These are phyloP conservation scores for Brasenia schreberi DNA, from an alignment of 164 flowering plant genomes.

Conservation along the genomic window DNA sequence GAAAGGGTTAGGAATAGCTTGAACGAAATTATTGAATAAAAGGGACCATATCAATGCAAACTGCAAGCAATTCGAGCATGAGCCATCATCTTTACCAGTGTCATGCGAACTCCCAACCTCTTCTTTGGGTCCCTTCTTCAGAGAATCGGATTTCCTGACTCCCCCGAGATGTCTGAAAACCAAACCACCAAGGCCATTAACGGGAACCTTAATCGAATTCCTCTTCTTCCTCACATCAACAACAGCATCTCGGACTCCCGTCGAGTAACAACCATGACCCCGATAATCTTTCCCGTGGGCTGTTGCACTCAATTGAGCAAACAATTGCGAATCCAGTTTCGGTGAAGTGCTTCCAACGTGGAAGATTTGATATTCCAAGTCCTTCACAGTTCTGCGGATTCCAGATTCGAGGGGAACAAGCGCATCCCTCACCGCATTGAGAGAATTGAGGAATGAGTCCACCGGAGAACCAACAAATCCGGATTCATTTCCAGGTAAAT, in stretches of 20 bases:
- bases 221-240: slow-evolving; percentile 37
- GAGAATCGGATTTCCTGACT: slow-evolving; percentile 10
- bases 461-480: slow-evolving; percentile 17
- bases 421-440: slow-evolving; percentile 49
- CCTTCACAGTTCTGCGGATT: slow-evolving; percentile 52
- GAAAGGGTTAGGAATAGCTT: slow-evolving; percentile 44
- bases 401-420: slow-evolving; percentile 58
- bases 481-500: slow-evolving; percentile 22
- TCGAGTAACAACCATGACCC: slow-evolving; percentile 24
- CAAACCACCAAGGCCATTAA: slow-evolving; percentile 37
- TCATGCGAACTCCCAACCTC: slow-evolving; percentile 1
- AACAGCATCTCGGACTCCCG: slow-evolving; percentile 15
- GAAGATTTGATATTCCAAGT: slow-evolving; percentile 44
- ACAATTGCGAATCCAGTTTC: slow-evolving; percentile 7
- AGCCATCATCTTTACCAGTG: slow-evolving; percentile 24
- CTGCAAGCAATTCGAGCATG: slow-evolving; percentile 60
- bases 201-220: slow-evolving; percentile 30
- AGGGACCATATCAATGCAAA: slow-evolving; percentile 60
- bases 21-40: slow-evolving; percentile 42
- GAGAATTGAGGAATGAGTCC: slow-evolving; percentile 59
- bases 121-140: slow-evolving; percentile 24
- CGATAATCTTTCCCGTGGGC: slow-evolving; percentile 6
- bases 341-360: slow-evolving; percentile 5
- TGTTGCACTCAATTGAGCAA: slow-evolving; percentile 7
- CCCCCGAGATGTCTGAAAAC: slow-evolving; percentile 24